Percentiles rank a stretch among this genome's conserved stretches.
These are phyloP conservation scores for Paramecium sonneborni DNA, from an alignment of 73 alveolate genomes.

Conservation along the genomic window DNA sequence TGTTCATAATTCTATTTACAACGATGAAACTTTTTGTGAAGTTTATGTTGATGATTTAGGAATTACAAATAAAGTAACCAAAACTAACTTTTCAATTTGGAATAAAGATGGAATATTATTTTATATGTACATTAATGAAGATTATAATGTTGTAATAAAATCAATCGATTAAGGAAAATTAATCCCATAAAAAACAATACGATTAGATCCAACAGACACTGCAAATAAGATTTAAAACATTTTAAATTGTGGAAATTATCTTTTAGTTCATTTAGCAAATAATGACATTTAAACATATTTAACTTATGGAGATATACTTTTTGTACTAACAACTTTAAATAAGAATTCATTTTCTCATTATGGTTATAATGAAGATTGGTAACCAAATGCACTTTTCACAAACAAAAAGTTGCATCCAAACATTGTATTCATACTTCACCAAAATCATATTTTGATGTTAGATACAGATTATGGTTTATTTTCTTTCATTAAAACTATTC, in stretches of 20 bases:
- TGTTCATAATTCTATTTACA: neutral
- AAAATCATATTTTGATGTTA: neutral
- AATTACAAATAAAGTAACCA: neutral
- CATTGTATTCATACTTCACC: neutral
- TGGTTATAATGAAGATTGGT: neutral
- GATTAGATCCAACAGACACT: neutral
- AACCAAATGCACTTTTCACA: conserved; percentile 16
- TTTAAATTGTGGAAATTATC: neutral
- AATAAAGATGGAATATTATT: neutral
- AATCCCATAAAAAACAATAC: neutral
- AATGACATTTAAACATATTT: neutral
- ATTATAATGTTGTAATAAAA: neutral
- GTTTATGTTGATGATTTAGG: neutral
- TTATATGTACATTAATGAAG: neutral
- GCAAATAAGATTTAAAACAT: neutral
- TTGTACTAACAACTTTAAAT: neutral
- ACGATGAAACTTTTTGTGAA: neutral
- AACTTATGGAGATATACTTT: neutral
- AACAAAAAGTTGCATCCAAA: neutral
- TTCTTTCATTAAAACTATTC: neutral
- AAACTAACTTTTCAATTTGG: neutral
- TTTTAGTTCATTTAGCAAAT: neutral
- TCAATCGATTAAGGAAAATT: neutral
- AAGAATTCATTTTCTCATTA: neutral
- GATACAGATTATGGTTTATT: neutral